Evolutionary conservation across 1,284 basidiomycete species (phyloP).

Genomic region (Bondarzewia mesenterica): DNA sequence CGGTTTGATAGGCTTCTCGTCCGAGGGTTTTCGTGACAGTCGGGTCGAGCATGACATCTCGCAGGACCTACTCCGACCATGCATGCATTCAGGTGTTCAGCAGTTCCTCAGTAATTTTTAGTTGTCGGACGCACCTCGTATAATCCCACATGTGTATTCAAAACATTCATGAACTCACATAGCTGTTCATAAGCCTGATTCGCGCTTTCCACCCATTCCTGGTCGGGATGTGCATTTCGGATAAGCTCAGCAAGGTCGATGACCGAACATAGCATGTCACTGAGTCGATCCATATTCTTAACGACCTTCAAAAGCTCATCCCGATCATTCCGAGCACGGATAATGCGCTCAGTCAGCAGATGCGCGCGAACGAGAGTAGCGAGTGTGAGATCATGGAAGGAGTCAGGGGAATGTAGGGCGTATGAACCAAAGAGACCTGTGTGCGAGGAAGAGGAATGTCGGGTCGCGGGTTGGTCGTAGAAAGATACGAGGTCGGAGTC

Average conservation of each 20-base stretch:
- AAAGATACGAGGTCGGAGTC: slow-evolving; percentile 59
- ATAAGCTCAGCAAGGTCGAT: slow-evolving; percentile 95
- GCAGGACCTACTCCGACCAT: slow-evolving; percentile 42
- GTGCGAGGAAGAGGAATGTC: slow-evolving; percentile 29
- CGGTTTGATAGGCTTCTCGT: slow-evolving; percentile 73
- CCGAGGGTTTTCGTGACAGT: slow-evolving; percentile 53
- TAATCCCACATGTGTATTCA: slow-evolving; percentile 92
- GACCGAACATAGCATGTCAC: slow-evolving; percentile 91
- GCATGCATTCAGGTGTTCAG: slow-evolving; percentile 13
- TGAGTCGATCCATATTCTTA: slow-evolving; percentile 92
- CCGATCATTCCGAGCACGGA: slow-evolving; percentile 55
- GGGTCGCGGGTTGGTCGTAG: slow-evolving; percentile 54
- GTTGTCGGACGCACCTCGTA: slow-evolving; percentile 67
- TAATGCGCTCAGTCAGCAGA: slow-evolving; percentile 66
- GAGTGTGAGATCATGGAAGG: slow-evolving; percentile 57
- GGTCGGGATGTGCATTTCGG: slow-evolving; percentile 88
- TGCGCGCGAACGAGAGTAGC: slow-evolving; percentile 69
- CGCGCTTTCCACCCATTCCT: slow-evolving; percentile 75
- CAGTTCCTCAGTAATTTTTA: not conserved
- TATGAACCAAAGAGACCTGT: slow-evolving; percentile 74
- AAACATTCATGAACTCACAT: slow-evolving; percentile 95
- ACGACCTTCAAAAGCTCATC: slow-evolving; percentile 77
- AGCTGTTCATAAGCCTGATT: slow-evolving; percentile 87
- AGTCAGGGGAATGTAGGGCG: slow-evolving; percentile 49
- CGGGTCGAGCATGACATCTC: slow-evolving; percentile 54